These are phyloP conservation scores for Coniochaeta sp. DNA, from an alignment of 2,329 filamentous ascomycete genomes.

Conservation along the genomic window DNA sequence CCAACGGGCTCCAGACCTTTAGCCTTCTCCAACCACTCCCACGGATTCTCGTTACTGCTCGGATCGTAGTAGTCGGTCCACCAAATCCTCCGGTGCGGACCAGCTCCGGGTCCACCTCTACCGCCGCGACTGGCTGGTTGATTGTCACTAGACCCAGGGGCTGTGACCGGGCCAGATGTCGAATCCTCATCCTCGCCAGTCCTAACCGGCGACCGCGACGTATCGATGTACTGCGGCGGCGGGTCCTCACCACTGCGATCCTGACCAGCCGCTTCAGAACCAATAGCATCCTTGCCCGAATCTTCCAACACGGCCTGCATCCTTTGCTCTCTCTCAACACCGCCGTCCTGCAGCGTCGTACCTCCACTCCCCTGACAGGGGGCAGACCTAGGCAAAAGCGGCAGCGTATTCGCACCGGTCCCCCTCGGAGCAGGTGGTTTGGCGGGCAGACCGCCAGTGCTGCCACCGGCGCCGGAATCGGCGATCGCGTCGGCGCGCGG, in stretches of 20 bases:
- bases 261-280: background rate
- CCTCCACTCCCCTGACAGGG: background rate
- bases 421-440: constrained; percentile 13
- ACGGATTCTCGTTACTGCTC: constrained; percentile 65
- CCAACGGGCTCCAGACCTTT: constrained; percentile 35
- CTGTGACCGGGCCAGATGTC: background rate
- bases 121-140: constrained; percentile 9
- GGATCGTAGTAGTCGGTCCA: constrained; percentile 64
- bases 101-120: constrained; percentile 13
- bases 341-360: background rate
- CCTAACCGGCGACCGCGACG: constrained; percentile 20
- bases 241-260: constrained; percentile 16
- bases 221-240: constrained; percentile 22
- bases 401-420: constrained; percentile 24
- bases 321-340: background rate
- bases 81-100: constrained; percentile 31
- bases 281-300: too few species aligned
- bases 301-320: background rate
- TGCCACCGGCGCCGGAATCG: constrained; percentile 22
- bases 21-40: constrained; percentile 48
- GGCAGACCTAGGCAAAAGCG: constrained; percentile 3
- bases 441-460: too few species aligned
- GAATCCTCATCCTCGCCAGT: constrained; percentile 5
- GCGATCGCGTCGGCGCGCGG: constrained; percentile 43
- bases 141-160: background rate